Evolutionary conservation across 192 early-diverging fungal genomes (phyloP).

Genomic region (Coemansia sp.): DNA sequence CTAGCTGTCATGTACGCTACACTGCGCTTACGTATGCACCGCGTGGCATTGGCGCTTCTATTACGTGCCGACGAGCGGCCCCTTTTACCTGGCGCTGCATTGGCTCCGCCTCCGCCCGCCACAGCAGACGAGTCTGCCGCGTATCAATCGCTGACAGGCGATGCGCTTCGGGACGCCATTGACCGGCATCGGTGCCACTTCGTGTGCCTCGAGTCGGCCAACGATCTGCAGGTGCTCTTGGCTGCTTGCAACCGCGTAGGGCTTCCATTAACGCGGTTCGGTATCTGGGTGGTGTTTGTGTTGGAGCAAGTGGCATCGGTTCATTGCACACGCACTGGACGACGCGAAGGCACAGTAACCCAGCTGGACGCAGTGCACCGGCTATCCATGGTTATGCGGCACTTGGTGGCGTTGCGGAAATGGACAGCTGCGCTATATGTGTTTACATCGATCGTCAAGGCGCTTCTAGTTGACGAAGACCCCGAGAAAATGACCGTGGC

Average conservation of each 20-base stretch:
- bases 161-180: conserved; percentile 23
- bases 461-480: conserved; percentile 14
- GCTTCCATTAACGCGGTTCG: conserved; percentile 13
- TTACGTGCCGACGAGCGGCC: neutral
- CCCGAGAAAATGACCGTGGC: neutral
- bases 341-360: neutral
- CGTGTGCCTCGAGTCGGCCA: conserved; percentile 31
- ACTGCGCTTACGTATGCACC: conserved; percentile 27
- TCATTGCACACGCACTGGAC: conserved; percentile 8
- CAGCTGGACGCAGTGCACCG: conserved; percentile 25
- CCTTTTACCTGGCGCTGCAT: neutral
- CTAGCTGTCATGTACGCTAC: conserved; percentile 21
- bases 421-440: conserved; percentile 45
- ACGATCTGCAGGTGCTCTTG: conserved; percentile 15
- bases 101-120: neutral
- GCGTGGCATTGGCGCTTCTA: conserved; percentile 25
- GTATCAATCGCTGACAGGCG: neutral
- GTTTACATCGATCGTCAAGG: conserved; percentile 36
- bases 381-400: conserved; percentile 14
- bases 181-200: conserved; percentile 19
- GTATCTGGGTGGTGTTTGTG: conserved; percentile 28
- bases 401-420: conserved; percentile 23
- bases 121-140: neutral
- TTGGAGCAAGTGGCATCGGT: conserved; percentile 26
- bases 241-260: neutral